These are phyloP conservation scores for Agroathelia rolfsii DNA, from an alignment of 1,284 basidiomycete species.

Conservation along the genomic window DNA sequence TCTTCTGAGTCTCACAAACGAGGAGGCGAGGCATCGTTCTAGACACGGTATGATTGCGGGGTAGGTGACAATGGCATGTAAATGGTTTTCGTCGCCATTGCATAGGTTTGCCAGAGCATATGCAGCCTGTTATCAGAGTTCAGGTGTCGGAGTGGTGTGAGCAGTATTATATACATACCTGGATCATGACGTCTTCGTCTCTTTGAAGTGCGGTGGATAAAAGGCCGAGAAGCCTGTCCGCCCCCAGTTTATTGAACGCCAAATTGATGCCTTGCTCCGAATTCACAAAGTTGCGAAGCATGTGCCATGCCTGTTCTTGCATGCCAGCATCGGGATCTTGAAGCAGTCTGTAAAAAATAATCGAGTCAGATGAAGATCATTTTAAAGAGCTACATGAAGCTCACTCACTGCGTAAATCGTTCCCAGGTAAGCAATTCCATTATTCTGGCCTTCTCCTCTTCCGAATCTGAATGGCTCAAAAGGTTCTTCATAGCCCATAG, in stretches of 20 bases:
- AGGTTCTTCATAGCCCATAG: conserved; percentile 81
- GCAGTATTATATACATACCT: conserved; percentile 24
- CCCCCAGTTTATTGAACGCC: conserved; percentile 42
- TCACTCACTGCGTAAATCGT: conserved; percentile 37
- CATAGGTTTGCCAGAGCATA: conserved; percentile 54
- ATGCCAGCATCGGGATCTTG: conserved; percentile 38
- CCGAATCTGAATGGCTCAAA: conserved; percentile 48
- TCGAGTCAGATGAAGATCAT: neutral
- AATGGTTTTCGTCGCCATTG: conserved; percentile 41
- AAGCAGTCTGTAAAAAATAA: conserved; percentile 29
- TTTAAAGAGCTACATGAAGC: conserved; percentile 1
- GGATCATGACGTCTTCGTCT: conserved; percentile 40
- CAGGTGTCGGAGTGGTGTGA: conserved; percentile 1
- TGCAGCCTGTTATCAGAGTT: conserved; percentile 31
- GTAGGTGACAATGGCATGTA: conserved; percentile 38
- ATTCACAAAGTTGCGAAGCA: conserved; percentile 55
- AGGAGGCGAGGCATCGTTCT: conserved; percentile 45
- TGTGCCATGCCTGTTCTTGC: conserved; percentile 58
- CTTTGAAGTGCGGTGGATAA: conserved; percentile 39
- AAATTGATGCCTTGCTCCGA: conserved; percentile 51
- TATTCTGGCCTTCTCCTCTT: conserved; percentile 49
- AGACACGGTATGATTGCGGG: conserved; percentile 41
- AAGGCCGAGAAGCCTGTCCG: conserved; percentile 31
- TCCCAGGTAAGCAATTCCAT: conserved; percentile 60
- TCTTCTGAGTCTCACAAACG: conserved; percentile 43